Conservation (phyloP, 768 basidiomycete species). For the Lactarius quietus region DNA sequence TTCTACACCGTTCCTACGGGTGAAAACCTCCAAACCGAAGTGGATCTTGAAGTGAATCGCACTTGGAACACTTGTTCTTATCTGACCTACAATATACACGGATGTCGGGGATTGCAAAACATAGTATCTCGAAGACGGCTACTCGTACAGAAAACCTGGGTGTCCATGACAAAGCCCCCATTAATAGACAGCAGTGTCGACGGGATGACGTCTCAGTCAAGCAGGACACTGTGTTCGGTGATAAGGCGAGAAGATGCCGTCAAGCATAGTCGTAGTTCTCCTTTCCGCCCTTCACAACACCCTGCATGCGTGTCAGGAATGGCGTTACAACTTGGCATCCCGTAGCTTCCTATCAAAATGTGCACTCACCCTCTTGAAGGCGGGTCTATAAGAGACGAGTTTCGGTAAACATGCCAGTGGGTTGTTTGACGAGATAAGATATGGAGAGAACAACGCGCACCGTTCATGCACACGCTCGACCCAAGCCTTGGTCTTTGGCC, state of each 20-base stretch:
- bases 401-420: background rate
- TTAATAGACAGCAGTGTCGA: background rate
- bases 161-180: background rate
- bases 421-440: no score
- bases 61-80: background rate
- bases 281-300: slow-evolving; percentile 31
- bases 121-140: background rate
- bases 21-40: background rate
- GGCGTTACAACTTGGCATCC: slow-evolving; percentile 1
- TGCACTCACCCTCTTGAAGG: slow-evolving; percentile 33
- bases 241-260: background rate
- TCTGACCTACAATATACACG: background rate
- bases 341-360: background rate
- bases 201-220: background rate
- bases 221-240: background rate
- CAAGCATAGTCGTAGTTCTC: slow-evolving; percentile 14
- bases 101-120: background rate
- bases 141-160: background rate
- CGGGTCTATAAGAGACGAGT: slow-evolving; percentile 29
- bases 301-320: slow-evolving; percentile 16
- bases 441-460: slow-evolving; percentile 27
- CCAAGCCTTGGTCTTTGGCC: slow-evolving; percentile 38
- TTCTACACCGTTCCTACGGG: background rate
- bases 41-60: background rate
- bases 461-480: slow-evolving; percentile 38